Evolutionary conservation across 2,329 filamentous ascomycete species (phyloP), one percentile per base, ranked within the genome.

Genomic region (Paecilomyces formosus): DNA sequence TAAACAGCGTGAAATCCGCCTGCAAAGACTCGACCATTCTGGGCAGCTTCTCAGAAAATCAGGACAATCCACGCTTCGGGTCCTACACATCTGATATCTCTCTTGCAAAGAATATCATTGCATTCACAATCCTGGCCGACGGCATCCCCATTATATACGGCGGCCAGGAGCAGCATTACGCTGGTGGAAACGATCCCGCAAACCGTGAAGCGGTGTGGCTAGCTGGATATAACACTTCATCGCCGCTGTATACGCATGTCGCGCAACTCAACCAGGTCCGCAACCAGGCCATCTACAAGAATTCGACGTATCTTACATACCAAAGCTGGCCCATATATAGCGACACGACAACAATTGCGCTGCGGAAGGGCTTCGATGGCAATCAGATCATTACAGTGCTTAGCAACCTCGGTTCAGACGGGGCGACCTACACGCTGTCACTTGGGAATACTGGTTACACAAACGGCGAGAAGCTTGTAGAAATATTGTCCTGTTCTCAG

Each of bases 91-190:
- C 74, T n/a, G 85, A 88, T 64, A 69, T 79, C 7, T 71, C 81
- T 2, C 75, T 85, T 2, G 80, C 84, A 22, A 82, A 84, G 69
- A 88, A 88, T 61, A 78, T 82, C 2, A 75, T 88, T 30, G 78
- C 84, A 0, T 88, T 83, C 64, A 82, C 81, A n/a, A 78, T 88
- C 24, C 78, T 88, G 7, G 66, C 67, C 21, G 70, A 86, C 55
- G 85, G 85, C 9, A 82, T 88, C 49, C 84, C 84, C 0, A 82
- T 86, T 55, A 45, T 87, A 39, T 88, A 87, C 69, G 79, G 85
- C 64, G 85, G 85, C 30, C 83, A 85, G 60, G 86, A 88, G 70
- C 85, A 88, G 66, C 82, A 81, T 57, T 83, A 80, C 66, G 66
- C 74, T 1, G 80, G 80, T 26, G 75, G 74, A n/a, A 74, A 69